Percentiles rank a stretch among this genome's conserved stretches.
Conservation (phyloP, 148 eudicot genomes). For the Bassia scoparia region DNA sequence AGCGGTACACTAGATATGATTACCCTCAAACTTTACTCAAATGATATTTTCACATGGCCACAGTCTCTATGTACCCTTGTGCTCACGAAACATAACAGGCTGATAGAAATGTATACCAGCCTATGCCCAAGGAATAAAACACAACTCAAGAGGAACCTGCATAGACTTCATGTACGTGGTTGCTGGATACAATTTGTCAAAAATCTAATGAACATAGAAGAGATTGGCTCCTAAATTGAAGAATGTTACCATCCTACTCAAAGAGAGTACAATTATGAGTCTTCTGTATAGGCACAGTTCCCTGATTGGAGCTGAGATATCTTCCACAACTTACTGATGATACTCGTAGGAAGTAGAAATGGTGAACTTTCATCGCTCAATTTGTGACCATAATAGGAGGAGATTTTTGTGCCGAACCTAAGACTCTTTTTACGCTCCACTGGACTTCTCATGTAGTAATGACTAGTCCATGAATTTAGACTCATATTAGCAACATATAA, state of each 20-base stretch:
- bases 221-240: slow-evolving; percentile 80
- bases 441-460: background rate
- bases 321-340: slow-evolving; percentile 76
- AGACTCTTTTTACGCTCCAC: background rate
- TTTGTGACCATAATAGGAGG: slow-evolving; percentile 89
- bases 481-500: background rate
- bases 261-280: slow-evolving; percentile 58
- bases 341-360: too few species aligned
- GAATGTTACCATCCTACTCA: slow-evolving; percentile 78
- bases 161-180: slow-evolving; percentile 76
- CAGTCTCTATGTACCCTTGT: too few species aligned
- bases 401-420: slow-evolving; percentile 94
- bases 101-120: slow-evolving; percentile 94
- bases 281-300: slow-evolving; percentile 73
- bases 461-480: background rate
- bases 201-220: slow-evolving; percentile 87
- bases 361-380: slow-evolving; percentile 95
- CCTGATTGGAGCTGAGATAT: slow-evolving; percentile 88
- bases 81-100: slow-evolving; percentile 81
- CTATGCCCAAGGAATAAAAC: slow-evolving; percentile 63
- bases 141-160: slow-evolving; percentile 63
- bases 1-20: too few species aligned
- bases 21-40: too few species aligned
- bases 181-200: slow-evolving; percentile 85
- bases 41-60: too few species aligned